These are phyloP conservation scores for Colletotrichum truncatum DNA, from an alignment of 2,329 filamentous ascomycete genomes.

Conservation along the genomic window DNA sequence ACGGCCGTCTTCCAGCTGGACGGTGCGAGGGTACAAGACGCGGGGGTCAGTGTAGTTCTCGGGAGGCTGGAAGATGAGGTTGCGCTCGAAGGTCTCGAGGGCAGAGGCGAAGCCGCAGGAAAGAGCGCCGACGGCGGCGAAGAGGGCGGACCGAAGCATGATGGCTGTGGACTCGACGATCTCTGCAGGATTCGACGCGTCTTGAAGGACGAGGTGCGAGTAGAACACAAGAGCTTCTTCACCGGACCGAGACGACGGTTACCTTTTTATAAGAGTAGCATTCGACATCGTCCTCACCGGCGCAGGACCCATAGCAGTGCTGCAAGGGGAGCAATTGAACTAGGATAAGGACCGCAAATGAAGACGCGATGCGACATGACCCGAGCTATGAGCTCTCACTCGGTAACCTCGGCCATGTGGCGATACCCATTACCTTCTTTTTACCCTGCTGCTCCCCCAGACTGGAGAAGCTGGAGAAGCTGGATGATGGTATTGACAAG, in stretches of 20 bases:
- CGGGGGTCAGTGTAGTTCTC: slow-evolving; percentile 53
- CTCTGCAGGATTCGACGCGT: slow-evolving; percentile 3
- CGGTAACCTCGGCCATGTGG: slow-evolving; percentile 25
- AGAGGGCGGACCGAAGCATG: slow-evolving; percentile 28
- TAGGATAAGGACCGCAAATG: neutral
- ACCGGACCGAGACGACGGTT: neutral
- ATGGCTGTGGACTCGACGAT: slow-evolving; percentile 9
- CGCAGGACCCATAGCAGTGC: neutral
- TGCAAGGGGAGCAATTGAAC: neutral
- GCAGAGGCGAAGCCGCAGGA: slow-evolving; percentile 21
- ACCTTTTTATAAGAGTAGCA: slow-evolving; percentile 6
- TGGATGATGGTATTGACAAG: neutral
- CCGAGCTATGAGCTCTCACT: slow-evolving; percentile 11
- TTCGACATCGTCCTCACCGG: neutral
- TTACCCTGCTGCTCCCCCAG: neutral
- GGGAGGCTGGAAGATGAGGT: slow-evolving; percentile 52
- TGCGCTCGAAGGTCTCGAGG: slow-evolving; percentile 34
- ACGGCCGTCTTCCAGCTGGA: slow-evolving; percentile 54
- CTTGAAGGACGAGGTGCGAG: neutral
- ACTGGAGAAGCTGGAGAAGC: neutral
- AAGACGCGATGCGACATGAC: slow-evolving; percentile 15
- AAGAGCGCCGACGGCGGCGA: slow-evolving; percentile 19
- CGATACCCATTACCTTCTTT: neutral
- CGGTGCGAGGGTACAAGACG: slow-evolving; percentile 53
- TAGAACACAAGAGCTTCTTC: neutral